These are phyloP conservation scores for Komagataella pseudopastoris DNA, from an alignment of 805 yeast species.

Conservation along the genomic window DNA sequence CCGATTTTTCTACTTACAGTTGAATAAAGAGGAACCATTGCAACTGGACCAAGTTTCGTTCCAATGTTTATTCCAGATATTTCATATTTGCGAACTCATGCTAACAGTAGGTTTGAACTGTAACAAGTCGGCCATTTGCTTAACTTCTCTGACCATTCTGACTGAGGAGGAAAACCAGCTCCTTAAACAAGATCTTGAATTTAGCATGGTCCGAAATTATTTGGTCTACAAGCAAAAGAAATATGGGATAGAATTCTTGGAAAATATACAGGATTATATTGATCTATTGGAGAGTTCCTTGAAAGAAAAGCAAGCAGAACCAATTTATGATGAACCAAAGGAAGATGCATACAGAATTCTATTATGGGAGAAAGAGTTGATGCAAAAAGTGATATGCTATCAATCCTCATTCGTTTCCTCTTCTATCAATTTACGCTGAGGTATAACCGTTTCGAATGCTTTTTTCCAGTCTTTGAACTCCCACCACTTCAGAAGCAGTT, in stretches of 20 bases:
- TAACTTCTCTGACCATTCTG: neutral
- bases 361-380: neutral
- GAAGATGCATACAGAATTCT: neutral
- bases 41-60: neutral
- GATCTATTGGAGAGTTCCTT: neutral
- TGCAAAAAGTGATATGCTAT: neutral
- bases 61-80: neutral
- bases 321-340: neutral
- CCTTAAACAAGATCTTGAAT: neutral
- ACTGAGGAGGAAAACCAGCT: neutral
- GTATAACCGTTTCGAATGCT: slow-evolving; percentile 81
- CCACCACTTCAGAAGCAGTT: slow-evolving; percentile 67
- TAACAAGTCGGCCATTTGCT: neutral
- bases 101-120: neutral
- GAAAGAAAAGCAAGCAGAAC: neutral
- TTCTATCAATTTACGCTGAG: slow-evolving; percentile 49
- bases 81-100: neutral
- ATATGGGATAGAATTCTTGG: neutral
- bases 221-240: neutral
- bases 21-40: neutral
- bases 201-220: neutral
- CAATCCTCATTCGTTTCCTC: slow-evolving; percentile 6
- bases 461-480: slow-evolving; percentile 71
- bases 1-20: neutral
- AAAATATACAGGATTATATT: neutral